Base-by-base conservation (phyloP, 2,329 filamentous ascomycete genomes). In the Aspergillus pseudoglaucus region DNA sequence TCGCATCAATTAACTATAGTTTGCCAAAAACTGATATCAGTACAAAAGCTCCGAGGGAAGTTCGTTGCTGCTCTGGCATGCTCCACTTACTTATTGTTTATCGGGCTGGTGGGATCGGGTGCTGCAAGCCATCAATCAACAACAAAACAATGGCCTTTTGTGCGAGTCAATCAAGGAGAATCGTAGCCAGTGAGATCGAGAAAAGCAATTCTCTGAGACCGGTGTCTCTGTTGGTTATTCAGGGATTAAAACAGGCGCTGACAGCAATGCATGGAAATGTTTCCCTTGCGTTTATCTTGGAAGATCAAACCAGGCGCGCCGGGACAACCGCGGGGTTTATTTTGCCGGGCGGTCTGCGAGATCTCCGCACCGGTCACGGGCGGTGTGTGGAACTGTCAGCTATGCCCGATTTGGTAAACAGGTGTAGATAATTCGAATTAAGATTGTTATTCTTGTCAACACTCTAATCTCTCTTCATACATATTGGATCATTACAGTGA, bases 281-380 rank as follows among this genome's bases (percentile, higher is more conserved):
- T 47, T 51, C 53, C 60, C 57, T 64, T 59, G 58, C 58, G 47
- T 60, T 38, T 14, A 14, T 25, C 40, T 14, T 22, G 22, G 40
- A n/a, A 39, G 37, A 39, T 39, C 37, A 7, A 39, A 18, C 10
- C 17, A 39, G 17, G 10, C 37, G 10, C 37, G 37, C 37, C 37
- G 10, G 15, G 37, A 39, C 37, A 39, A 39, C 37, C 15, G 60
- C 56, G 62, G 62, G 62, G 62, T 48, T 38, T n/a, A 57, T 65
- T 62, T 49, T 65, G 63, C 62, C 62, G 33, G 56, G 58, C 60
- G 60, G 59, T 58, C 17, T 45, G 40, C 15, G 47, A 51, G 53
- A 53, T 58, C 53, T 49, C 30, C 45, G 40, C 42, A 39, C 45
- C 47, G 40, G 18, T 49, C 37, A 35, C 23, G 22, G 37, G 42